Base-by-base conservation (phyloP, 805 yeast species). In the Wickerhamomyces xylosicus region DNA sequence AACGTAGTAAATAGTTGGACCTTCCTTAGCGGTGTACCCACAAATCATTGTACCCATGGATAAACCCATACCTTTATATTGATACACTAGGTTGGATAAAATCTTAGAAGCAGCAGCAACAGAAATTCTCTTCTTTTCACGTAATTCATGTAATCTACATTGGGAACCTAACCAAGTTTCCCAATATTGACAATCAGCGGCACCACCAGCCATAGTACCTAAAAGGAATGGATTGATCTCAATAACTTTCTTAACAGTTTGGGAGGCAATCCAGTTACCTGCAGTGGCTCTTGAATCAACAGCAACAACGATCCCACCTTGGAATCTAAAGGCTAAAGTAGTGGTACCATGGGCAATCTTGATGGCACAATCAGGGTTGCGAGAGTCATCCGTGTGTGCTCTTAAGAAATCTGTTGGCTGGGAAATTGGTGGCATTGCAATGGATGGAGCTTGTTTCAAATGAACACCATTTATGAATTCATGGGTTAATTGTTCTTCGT, bases 181-280 rank as follows among this genome's bases (percentile, higher is more conserved):
- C 98, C 98, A 92, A 64, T 71, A 92, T 62, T 92, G 98, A 71
- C 98, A 92, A 65, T 92, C 98, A 25, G 97, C 97, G 37, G 98
- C 98, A 68, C 97, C 97, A 65, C 98, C 98, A 27, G 98, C 98
- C 96, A 92, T 79, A 17, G 98, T 92, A 48, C 98, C 98, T 52
- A 92, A 71, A 47, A 92, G 65, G 60, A 85, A 83, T 39, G 97
- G 96, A 62, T 92, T 92, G 64, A 92, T 92, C 62, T 90, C 90
- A 54, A 92, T 87, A 40, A 92, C 98, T 63, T 92, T 92, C 64
- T 90, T 90, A 47, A 92, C 98, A 3, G 97, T 87, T 61, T 89
- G 97, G 14, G 97, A 87, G 17, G 97, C 97, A 52, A 92, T 82
- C 97, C 97, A 90, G 54, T 83, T 79, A 35, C 98, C 98, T 2